These are phyloP conservation scores for Globisporangium cederbergense DNA, from an alignment of 352 stramenopile species.

Conservation along the genomic window DNA sequence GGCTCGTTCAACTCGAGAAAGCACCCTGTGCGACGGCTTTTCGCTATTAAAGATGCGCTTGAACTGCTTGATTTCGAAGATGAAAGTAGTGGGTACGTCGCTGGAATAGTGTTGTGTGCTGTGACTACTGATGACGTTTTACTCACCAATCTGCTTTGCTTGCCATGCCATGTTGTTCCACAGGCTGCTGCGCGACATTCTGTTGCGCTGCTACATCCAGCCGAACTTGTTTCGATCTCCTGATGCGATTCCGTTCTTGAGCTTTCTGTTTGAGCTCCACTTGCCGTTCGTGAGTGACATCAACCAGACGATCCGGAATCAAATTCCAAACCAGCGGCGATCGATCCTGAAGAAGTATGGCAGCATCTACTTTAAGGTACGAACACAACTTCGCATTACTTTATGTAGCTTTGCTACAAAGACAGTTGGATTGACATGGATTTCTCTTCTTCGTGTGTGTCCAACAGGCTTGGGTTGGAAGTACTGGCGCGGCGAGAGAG, in stretches of 20 bases:
- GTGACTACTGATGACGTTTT: neutral
- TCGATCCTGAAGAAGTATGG: constrained; percentile 81
- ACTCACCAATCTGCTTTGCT: constrained; percentile 1
- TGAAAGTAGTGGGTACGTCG: constrained; percentile 58
- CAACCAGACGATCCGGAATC: constrained; percentile 86
- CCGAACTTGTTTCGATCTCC: constrained; percentile 80
- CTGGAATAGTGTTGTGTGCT: neutral
- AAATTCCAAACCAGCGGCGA: constrained; percentile 79
- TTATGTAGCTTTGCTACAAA: neutral
- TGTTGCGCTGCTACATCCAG: constrained; percentile 87
- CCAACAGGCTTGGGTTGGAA: constrained; percentile 54
- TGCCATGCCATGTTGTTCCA: neutral
- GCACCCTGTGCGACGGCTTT: constrained; percentile 72
- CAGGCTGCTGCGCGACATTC: constrained; percentile 69
- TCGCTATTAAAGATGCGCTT: constrained; percentile 72
- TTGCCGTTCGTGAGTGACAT: constrained; percentile 82
- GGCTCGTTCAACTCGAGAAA: constrained; percentile 64
- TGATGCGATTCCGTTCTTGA: constrained; percentile 79
- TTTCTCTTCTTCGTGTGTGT: neutral
- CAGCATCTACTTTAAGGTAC: constrained; percentile 75
- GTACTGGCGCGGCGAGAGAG: constrained; percentile 39
- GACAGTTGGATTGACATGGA: neutral
- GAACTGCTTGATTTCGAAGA: constrained; percentile 82
- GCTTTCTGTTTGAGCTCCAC: constrained; percentile 86
- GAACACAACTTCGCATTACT: neutral